Conservation (phyloP, 331 rosid genomes). For the Phaseolus coccineus region DNA sequence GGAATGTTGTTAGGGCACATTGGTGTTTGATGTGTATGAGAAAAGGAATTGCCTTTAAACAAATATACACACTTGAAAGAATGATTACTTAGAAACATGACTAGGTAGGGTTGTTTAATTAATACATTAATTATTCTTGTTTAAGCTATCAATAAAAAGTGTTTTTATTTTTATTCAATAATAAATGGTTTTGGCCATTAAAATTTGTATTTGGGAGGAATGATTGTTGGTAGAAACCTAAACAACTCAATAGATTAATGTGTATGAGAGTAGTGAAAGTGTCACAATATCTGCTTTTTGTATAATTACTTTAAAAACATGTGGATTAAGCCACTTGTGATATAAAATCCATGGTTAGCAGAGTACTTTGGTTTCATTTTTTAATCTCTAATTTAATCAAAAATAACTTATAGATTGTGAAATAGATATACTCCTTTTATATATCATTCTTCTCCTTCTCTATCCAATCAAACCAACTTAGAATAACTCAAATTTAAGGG, state of each 20-base stretch:
- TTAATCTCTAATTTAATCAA: slow-evolving; percentile 33
- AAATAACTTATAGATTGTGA: slow-evolving; percentile 37
- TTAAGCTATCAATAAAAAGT: slow-evolving; percentile 60
- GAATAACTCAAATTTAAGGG: not conserved
- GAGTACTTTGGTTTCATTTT: slow-evolving; percentile 26
- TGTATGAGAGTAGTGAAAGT: slow-evolving; percentile 45
- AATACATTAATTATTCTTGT: slow-evolving; percentile 42
- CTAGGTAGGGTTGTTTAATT: slow-evolving; percentile 34
- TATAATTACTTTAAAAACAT: slow-evolving; percentile 46
- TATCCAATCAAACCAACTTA: slow-evolving; percentile 40
- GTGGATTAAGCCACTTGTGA: slow-evolving; percentile 54
- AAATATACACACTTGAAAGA: slow-evolving; percentile 44
- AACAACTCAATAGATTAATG: slow-evolving; percentile 55
- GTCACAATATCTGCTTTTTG: slow-evolving; percentile 52
- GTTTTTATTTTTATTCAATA: slow-evolving; percentile 39
- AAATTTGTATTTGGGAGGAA: slow-evolving; percentile 48
- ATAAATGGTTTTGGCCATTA: slow-evolving; percentile 35
- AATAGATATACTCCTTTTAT: slow-evolving; percentile 41
- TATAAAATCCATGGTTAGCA: slow-evolving; percentile 39
- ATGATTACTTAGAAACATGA: slow-evolving; percentile 54
- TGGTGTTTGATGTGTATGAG: slow-evolving; percentile 34
- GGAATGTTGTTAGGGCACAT: slow-evolving; percentile 44
- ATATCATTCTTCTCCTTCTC: slow-evolving; percentile 27
- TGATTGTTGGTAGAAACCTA: slow-evolving; percentile 53
- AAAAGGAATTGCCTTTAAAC: slow-evolving; percentile 44